Evolutionary conservation across 2,329 filamentous ascomycete genomes (phyloP), one percentile per base, ranked within the genome.

Genomic region (Byssoonygena ceratinophila): DNA sequence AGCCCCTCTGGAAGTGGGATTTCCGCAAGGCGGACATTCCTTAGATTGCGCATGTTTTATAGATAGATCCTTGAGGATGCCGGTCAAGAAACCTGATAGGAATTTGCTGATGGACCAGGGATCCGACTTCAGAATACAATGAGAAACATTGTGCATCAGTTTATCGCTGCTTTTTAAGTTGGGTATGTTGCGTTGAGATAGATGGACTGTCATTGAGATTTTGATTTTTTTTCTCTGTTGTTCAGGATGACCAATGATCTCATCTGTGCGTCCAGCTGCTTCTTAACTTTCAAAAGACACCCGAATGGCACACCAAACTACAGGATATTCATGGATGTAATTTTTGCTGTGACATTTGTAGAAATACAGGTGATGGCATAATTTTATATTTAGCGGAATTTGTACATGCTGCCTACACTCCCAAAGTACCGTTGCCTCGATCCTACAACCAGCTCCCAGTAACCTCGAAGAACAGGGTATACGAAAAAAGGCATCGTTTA

Each of bases 11-110:
- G 74, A 58, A 82, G 74, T 60, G 73, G 77, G 72, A 83, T 83
- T 65, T 80, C 75, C 60, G 79, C 77, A 66, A 86, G 83, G 64
- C 79, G 81, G 62, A 89, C 81, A 67, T 83, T 89, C 70, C 81
- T 84, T 61, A 97, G 77, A 69, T 96, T 97, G 66, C 87, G 84
- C 91, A 97, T 97, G n/a, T 49, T 52, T 57, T 46, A 27, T 44
- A 37, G 48, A 9, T 34, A 36, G 29, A n/a, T n/a, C 12, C 34
- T 29, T 16, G 27, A 23, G 20, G 39, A n/a, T n/a, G 27, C 20
- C 16, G 25, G 20, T 37, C 29, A 39, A 23, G 31, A 45, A 39
- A 29, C 37, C 29, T 4, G 9, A 11, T n/a, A 32, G 16, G 32
- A 32, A 31, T 40, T 36, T 11, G 9, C 18, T 27, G 11, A 47